A percentile compares a stretch with the other conserved stretches of the same genome.
phyloP scores from a whole-genome alignment of 108 stramenopile genomes.

The Aurantiochytrium sp. region DNA sequence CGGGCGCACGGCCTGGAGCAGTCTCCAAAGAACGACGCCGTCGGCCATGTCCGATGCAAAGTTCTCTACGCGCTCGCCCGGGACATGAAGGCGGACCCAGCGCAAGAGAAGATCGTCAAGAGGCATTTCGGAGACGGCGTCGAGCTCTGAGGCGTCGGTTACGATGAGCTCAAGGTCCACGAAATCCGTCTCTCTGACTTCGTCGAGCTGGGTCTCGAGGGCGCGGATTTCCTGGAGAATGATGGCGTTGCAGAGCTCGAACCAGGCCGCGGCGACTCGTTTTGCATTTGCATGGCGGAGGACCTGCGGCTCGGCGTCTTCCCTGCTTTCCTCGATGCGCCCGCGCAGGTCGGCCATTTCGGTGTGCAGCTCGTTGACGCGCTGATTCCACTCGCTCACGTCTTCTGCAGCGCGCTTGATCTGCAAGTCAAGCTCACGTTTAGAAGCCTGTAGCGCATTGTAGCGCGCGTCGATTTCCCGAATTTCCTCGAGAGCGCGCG shows the following conservation, averaged over 20 bases:
- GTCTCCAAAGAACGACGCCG: not conserved
- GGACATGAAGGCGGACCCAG: not conserved
- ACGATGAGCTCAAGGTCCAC: not conserved
- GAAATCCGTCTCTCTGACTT: not conserved
- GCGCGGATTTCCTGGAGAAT: not conserved
- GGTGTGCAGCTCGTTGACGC: not conserved
- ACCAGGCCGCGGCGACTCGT: not conserved
- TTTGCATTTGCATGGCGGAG: not conserved
- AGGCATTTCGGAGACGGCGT: not conserved
- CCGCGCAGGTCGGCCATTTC: not conserved
- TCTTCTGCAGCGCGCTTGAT: not conserved
- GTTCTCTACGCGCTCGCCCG: not conserved
- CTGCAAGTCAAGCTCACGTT: not conserved
- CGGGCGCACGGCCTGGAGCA: not conserved
- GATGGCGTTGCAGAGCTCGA: not conserved
- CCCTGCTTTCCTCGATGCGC: not conserved
- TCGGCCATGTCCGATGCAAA: not conserved
- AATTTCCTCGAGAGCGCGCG: not conserved
- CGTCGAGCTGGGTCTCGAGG: not conserved
- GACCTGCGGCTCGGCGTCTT: not conserved
- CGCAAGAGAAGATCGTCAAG: not conserved
- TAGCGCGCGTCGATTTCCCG: not conserved
- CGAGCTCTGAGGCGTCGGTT: not conserved
- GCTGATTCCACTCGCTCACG: not conserved
- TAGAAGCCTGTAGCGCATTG: not conserved